Conservation (phyloP, 305 asterid genomes). For the Plantago coronopus region DNA sequence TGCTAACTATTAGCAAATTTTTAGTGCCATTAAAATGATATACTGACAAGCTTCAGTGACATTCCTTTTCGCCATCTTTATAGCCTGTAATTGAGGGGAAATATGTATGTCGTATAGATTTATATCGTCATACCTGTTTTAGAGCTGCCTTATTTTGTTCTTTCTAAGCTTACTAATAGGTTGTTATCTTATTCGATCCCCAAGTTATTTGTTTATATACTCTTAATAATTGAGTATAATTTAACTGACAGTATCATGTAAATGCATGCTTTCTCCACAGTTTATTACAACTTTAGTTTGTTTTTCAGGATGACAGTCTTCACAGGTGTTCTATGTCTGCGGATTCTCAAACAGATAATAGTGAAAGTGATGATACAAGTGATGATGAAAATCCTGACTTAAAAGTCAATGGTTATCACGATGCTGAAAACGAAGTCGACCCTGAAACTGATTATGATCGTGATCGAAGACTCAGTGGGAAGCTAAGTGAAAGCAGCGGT, state of each 20-base stretch:
- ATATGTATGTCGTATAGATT: conserved; percentile 16
- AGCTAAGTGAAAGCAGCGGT: conserved; percentile 93
- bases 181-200: not conserved
- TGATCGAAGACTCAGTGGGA: conserved; percentile 91
- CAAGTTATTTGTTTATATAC: not conserved
- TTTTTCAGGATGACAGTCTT: conserved; percentile 68
- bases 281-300: conserved; percentile 22
- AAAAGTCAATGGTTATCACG: conserved; percentile 79
- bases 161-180: not conserved
- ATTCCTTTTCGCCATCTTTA: conserved; percentile 11
- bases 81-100: conserved; percentile 17
- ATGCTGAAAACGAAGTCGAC: conserved; percentile 86
- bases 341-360: conserved; percentile 72
- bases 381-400: conserved; percentile 64
- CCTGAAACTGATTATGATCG: conserved; percentile 72
- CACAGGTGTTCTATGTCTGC: conserved; percentile 85
- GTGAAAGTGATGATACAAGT: conserved; percentile 81
- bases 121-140: not conserved
- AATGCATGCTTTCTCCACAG: conserved; percentile 9
- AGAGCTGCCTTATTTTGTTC: not conserved
- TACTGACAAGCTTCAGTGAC: conserved; percentile 9
- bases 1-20: conserved; percentile 14
- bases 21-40: conserved; percentile 11
- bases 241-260: no score
- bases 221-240: no score